Base-by-base conservation (phyloP, 306 rosid species). In the Cercis canadensis region DNA sequence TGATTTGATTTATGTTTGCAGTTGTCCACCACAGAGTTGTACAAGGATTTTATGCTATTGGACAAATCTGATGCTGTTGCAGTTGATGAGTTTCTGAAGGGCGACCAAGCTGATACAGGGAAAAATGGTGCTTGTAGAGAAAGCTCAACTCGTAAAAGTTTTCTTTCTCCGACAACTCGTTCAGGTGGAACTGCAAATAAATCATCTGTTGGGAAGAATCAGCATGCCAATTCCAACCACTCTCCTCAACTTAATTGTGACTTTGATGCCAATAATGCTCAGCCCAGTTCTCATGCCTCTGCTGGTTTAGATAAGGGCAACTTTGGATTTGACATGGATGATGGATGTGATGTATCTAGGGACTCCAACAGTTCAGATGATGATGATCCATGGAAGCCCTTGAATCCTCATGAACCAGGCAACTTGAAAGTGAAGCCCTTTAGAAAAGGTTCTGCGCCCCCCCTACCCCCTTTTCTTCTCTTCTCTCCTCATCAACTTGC, bases 391-490 rank as follows among this genome's bases (percentile, higher is more conserved):
- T 94, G 99, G 99, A 87, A 86, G 80, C 97, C 92, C 73, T 80
- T 94, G 82, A 89, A 91, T 89, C 99, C 99, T 67, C 99, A 94
- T 71, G 96, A 86, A 75, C 84, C 85, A 7, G 99, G 97, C 68
- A 87, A 83, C 72, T 87, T 88, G 82, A 89, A 73, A 73, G 84
- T 87, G 75, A 91, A 94, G 75, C 96, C 95, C 69, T 94, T 87
- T 61, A 81, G 89, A 72, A 94, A 91, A 91, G 97, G 99, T 94
- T 57, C n/a, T 39, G 44, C 15, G 11, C 12, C 54, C 14, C 4
- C 16, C 4, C 12, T 40, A 31, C 16, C 6, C 61, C 40, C 59
- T 34, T 62, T 37, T 37, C 10, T 37, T 6, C 43, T 3, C 10
- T 6, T 8, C 43, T 37, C 8, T 37, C 43, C 10, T 37, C 29